These are phyloP conservation scores for Epichloe bromicola DNA, from an alignment of 2,329 filamentous ascomycete genomes.

Conservation along the genomic window DNA sequence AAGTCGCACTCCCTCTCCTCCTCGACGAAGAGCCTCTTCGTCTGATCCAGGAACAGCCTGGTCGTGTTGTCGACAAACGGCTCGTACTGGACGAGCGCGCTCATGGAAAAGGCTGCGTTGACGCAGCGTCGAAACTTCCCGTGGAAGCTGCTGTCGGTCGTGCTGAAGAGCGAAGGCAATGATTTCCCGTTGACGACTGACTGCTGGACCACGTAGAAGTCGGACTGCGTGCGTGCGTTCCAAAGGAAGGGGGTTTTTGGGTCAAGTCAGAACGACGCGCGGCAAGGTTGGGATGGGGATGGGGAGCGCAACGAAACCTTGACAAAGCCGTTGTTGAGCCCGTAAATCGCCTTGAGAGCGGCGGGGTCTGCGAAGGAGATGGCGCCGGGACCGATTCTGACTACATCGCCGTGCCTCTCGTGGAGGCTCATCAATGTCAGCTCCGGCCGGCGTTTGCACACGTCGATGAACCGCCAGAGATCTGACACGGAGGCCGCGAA, in stretches of 20 bases:
- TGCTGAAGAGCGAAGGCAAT: background rate
- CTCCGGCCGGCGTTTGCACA: background rate
- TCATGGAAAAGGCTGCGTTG: background rate
- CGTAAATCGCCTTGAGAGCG: background rate
- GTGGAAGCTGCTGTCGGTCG: background rate
- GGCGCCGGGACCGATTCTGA: background rate
- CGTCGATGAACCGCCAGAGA: background rate
- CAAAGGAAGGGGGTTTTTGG: background rate
- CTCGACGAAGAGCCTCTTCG: background rate
- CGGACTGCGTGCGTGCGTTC: background rate
- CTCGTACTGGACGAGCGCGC: background rate
- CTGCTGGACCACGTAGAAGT: background rate
- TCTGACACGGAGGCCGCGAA: background rate
- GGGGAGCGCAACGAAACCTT: background rate
- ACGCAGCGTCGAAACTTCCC: background rate
- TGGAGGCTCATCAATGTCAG: background rate
- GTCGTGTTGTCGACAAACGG: background rate
- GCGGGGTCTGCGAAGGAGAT: background rate
- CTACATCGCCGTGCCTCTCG: background rate
- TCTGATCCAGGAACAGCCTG: background rate
- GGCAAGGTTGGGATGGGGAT: background rate
- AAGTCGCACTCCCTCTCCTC: constrained; percentile 31
- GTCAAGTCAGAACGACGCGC: background rate
- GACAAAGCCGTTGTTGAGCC: background rate
- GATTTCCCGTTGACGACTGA: background rate